Evolutionary conservation across 768 basidiomycete genomes (phyloP), one percentile per base, ranked within the genome.

Genomic region (Naganishia antarctica): DNA sequence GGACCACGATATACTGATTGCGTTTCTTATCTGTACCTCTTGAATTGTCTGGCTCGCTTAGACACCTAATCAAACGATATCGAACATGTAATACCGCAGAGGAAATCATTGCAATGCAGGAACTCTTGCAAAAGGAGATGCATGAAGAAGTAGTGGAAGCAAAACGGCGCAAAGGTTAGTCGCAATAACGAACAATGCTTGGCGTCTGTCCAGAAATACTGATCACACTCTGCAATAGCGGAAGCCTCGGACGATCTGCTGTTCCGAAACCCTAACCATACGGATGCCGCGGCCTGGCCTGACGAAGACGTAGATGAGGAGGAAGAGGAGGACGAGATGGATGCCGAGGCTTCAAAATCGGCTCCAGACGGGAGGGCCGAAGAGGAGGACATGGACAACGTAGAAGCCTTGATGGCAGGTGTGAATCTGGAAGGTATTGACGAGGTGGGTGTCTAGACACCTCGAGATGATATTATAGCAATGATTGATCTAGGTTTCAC

Each of bases 31-130:
- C 3, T 18, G 40, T 11, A 82, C 76, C 6, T 34, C 6, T 26
- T 25, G 25, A 58, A 62, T 63, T 16, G 41, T 23, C 41, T 11
- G 29, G 18, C 62, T 23, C 45, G 25, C 34, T 26, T 63, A 87
- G 86, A 46, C 68, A 80, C 2, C 85, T 87, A 65, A 79, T 99
- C 60, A 84, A 88, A 62, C 82, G 81, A 49, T 99, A 99, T 73
- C 81, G 83, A 66, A 85, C 81, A 37, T 97, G 93, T 72, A 78
- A 73, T 1, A 83, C 73, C 11, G 66, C 72, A 7, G 73, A 75
- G 60, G 76, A 79, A 25, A 68, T 79, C 1, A 60, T 65, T 44
- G 72, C 61, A n/a, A 76, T 76, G 76, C 75, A 75, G 60, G 76
- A 76, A 50, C 41, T 45, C 28, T 74, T 79, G 37, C 76, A 76